Conservation (phyloP, 306 rosid species). For the Prosopis cineraria region DNA sequence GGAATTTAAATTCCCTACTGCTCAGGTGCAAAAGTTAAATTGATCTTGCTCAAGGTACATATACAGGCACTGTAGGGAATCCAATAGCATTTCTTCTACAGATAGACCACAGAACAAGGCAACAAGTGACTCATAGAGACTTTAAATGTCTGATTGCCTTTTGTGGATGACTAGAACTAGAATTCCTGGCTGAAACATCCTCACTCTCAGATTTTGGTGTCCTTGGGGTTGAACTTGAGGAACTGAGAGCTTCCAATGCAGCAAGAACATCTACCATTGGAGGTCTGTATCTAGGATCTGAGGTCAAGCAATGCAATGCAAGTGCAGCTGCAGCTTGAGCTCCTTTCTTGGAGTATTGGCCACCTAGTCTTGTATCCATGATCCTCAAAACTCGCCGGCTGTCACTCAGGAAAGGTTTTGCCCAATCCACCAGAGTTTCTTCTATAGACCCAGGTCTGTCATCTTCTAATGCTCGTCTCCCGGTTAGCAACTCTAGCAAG, state of each 20-base stretch:
- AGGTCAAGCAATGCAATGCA: constrained; percentile 66
- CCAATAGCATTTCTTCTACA: background rate
- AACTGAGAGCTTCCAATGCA: constrained; percentile 60
- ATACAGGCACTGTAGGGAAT: background rate
- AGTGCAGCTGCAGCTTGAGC: constrained; percentile 87
- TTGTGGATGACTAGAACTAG: constrained; percentile 37
- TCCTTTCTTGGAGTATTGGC: constrained; percentile 85
- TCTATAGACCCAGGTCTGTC: constrained; percentile 58
- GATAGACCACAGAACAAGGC: background rate
- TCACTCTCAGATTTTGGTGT: constrained; percentile 37
- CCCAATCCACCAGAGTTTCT: constrained; percentile 92
- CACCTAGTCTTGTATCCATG: constrained; percentile 89
- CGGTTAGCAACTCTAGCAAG: constrained; percentile 75
- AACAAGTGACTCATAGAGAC: background rate
- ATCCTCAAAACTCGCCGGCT: constrained; percentile 72
- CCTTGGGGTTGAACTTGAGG: constrained; percentile 45
- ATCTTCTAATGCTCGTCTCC: constrained; percentile 69
- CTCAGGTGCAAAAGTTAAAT: background rate
- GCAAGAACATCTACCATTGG: constrained; percentile 71
- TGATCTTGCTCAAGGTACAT: too few species aligned
- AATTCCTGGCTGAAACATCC: constrained; percentile 32
- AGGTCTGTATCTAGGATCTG: constrained; percentile 78
- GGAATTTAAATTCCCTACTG: background rate
- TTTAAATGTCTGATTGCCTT: constrained; percentile 30
- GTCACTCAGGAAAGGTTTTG: constrained; percentile 72